phyloP scores from a whole-genome alignment of 1,284 basidiomycete genomes.

The Melampsora abietis-canadensis region DNA sequence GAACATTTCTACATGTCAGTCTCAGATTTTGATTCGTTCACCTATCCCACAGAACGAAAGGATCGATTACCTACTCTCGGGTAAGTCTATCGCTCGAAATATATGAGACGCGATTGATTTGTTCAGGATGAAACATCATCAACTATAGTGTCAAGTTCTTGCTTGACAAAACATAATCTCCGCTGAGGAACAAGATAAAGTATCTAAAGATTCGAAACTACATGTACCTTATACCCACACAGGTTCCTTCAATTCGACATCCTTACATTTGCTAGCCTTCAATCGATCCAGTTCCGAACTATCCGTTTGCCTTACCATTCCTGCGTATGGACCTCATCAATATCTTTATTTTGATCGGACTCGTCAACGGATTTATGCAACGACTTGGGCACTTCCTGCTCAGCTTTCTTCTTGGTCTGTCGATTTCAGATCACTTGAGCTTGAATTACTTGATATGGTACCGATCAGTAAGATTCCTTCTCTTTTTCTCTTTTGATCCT shows the following conservation, averaged over 20 bases:
- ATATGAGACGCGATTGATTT: no score
- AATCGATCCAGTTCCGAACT: background rate
- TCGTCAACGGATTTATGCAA: constrained; percentile 47
- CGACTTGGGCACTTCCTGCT: constrained; percentile 47
- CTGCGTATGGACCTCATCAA: constrained; percentile 24
- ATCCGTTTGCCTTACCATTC: background rate
- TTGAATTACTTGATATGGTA: constrained; percentile 9
- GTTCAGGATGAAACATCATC: no score
- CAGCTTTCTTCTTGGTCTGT: constrained; percentile 48
- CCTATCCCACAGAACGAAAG: no score
- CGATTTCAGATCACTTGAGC: background rate
- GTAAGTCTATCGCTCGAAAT: no score
- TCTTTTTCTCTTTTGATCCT: background rate
- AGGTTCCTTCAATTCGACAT: constrained; percentile 30
- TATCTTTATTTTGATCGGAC: constrained; percentile 14
- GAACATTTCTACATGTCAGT: no score
- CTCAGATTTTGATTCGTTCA: no score
- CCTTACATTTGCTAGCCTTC: constrained; percentile 13
- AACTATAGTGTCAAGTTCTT: no score
- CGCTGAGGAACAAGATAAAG: no score
- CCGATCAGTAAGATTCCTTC: constrained; percentile 8
- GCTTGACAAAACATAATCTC: no score
- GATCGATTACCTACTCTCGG: no score
- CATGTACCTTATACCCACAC: background rate
- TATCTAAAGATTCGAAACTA: no score